phyloP scores from a whole-genome alignment of 2,329 filamentous ascomycete genomes.

The Microsporum canis region DNA sequence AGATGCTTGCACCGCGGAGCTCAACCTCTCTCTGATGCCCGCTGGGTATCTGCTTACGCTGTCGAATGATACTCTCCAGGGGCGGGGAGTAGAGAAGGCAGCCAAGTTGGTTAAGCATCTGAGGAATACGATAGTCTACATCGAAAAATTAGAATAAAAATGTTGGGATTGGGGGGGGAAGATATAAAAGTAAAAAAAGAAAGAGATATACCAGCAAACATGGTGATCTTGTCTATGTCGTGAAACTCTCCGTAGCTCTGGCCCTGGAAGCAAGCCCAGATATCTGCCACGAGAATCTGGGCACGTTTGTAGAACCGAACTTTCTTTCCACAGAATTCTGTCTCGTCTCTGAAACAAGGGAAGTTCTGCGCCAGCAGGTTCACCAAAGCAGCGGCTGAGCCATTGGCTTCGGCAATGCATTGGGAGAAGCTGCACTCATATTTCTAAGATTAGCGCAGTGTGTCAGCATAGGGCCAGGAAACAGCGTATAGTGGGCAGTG shows the following conservation, averaged over 20 bases:
- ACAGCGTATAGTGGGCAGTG: neutral
- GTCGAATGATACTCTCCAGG: slow-evolving; percentile 58
- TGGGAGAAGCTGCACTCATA: slow-evolving; percentile 64
- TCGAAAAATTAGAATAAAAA: neutral
- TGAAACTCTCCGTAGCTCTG: slow-evolving; percentile 65
- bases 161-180: no score
- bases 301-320: slow-evolving; percentile 86
- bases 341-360: slow-evolving; percentile 73
- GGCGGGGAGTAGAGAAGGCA: slow-evolving; percentile 76
- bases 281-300: slow-evolving; percentile 87
- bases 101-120: slow-evolving; percentile 74
- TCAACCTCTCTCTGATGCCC: slow-evolving; percentile 77
- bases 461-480: slow-evolving; percentile 3
- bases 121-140: slow-evolving; percentile 82
- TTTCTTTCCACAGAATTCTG: slow-evolving; percentile 58
- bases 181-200: neutral
- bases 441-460: slow-evolving; percentile 38
- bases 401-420: slow-evolving; percentile 60
- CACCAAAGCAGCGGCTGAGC: slow-evolving; percentile 73
- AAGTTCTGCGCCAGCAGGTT: slow-evolving; percentile 78
- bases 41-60: slow-evolving; percentile 53
- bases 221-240: slow-evolving; percentile 92
- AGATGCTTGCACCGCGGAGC: slow-evolving; percentile 84
- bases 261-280: slow-evolving; percentile 93
- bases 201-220: slow-evolving; percentile 60